Percentiles rank a stretch among this genome's conserved stretches.
Conservation (phyloP, 805 yeast species). For the Ogataea minuta region DNA sequence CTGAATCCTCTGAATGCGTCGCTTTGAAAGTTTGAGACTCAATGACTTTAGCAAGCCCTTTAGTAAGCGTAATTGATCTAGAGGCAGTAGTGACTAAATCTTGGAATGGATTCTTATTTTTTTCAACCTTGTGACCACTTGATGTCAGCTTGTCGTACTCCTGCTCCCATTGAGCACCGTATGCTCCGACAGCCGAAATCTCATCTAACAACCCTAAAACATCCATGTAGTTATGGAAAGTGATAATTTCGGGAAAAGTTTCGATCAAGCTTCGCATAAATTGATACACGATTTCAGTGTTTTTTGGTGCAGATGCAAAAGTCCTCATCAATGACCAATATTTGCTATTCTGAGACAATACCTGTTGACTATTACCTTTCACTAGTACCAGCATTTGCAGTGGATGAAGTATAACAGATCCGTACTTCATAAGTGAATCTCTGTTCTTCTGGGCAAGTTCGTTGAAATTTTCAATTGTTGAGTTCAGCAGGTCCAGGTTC, state of each 20-base stretch:
- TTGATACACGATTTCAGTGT: constrained; percentile 42
- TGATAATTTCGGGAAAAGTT: constrained; percentile 36
- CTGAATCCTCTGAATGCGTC: constrained; percentile 32
- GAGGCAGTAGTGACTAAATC: constrained; percentile 58
- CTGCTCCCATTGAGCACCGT: constrained; percentile 75
- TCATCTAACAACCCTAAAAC: constrained; percentile 74
- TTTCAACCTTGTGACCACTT: constrained; percentile 43
- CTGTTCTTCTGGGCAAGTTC: constrained; percentile 29
- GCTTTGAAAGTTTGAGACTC: constrained; percentile 31
- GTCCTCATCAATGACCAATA: constrained; percentile 50
- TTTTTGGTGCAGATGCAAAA: constrained; percentile 43
- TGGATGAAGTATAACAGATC: constrained; percentile 44
- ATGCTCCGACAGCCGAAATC: constrained; percentile 75
- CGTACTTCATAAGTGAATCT: constrained; percentile 46
- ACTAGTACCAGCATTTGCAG: constrained; percentile 47
- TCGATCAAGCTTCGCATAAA: constrained; percentile 45
- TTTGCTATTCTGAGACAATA: constrained; percentile 36
- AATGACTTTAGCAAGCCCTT: constrained; percentile 43
- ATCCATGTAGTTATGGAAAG: constrained; percentile 55
- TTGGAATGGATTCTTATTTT: constrained; percentile 46
- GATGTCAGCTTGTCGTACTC: constrained; percentile 47
- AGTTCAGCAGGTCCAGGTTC: constrained; percentile 20
- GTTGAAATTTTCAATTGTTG: constrained; percentile 27
- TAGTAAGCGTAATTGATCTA: constrained; percentile 60
- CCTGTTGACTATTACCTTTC: constrained; percentile 38